Percentiles rank a stretch among this genome's conserved stretches.
Conservation (phyloP, 1,139 yeast species). For the Geotrichum citri-aurantii region DNA sequence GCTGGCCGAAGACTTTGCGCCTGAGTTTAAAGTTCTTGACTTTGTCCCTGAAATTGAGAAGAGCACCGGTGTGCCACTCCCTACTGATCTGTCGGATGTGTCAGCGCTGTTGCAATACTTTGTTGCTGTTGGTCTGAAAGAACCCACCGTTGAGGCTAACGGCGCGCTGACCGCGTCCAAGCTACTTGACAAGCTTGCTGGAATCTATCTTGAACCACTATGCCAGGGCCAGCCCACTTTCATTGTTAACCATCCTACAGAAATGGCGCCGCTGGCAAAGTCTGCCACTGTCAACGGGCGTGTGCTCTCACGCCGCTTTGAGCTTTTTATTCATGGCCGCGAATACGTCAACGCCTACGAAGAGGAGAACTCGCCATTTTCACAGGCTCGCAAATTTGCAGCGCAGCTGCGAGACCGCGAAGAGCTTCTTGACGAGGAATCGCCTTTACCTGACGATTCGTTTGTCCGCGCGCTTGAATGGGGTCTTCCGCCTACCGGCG, state of each 20-base stretch:
- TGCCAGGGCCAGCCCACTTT: slow-evolving; percentile 54
- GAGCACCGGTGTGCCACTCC: slow-evolving; percentile 40
- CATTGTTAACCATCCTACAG: slow-evolving; percentile 76
- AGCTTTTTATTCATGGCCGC: slow-evolving; percentile 68
- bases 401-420: slow-evolving; percentile 48
- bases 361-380: slow-evolving; percentile 84
- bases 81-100: slow-evolving; percentile 34
- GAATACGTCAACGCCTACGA: slow-evolving; percentile 94
- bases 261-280: slow-evolving; percentile 84
- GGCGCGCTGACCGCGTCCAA: slow-evolving; percentile 42
- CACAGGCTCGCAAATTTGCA: slow-evolving; percentile 56
- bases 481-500: slow-evolving; percentile 97
- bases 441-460: slow-evolving; percentile 63
- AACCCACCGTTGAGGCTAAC: slow-evolving; percentile 43
- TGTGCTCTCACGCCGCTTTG: slow-evolving; percentile 63
- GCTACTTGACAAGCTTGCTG: slow-evolving; percentile 62
- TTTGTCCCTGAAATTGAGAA: slow-evolving; percentile 48
- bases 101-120: slow-evolving; percentile 29
- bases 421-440: slow-evolving; percentile 51
- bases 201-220: slow-evolving; percentile 59
- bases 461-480: slow-evolving; percentile 76
- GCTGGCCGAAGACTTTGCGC: slow-evolving; percentile 11
- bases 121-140: slow-evolving; percentile 46
- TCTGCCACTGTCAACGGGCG: slow-evolving; percentile 39
- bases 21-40: slow-evolving; percentile 37